Evolutionary conservation across 2,329 filamentous ascomycete genomes (phyloP), one percentile per base, ranked within the genome.

Genomic region (Ophiocordyceps camponoti-floridani): DNA sequence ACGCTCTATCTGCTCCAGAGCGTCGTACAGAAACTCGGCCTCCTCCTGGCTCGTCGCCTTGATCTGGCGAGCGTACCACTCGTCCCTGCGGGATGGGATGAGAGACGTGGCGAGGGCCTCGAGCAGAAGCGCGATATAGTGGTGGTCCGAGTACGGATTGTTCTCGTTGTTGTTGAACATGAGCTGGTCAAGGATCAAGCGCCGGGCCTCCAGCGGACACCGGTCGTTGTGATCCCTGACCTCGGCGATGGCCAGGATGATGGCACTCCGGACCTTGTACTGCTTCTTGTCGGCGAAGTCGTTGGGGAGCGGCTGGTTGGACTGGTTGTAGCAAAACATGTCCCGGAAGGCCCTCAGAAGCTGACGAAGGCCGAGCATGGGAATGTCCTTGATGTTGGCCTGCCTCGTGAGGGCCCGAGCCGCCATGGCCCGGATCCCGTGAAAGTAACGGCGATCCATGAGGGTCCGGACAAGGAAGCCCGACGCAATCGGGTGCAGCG

Each of bases 141-240:
- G 79, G 49, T 88, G 82, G 55, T 98, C 93, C 5, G 88, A 94
- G 56, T 77, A 93, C 43, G 80, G 64, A 53, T 98, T 98, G 48
- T 84, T 82, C 2, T 83, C 80, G 57, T 98, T 98, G 62, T 98
- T 88, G 57, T 98, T 98, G 65, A 87, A 89, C 43, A 84, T 81
- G 31, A 98, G 68, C 56, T 93, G 84, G 52, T 95, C 87, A 19
- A 94, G 74, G 42, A 98, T 75, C 59, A 95, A 94, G 37, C 76
- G 74, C 46, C 88, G 84, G 5, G 86, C 86, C 44, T 79, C 70
- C 55, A 81, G 69, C 0, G 89, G 88, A 45, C 87, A 88, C 53
- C 77, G 82, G 35, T 86, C 84, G 5, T 57, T 63, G 45, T 79
- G 73, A 37, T 89, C 82, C 43, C 86, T 78, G 42, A 96, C 77